These are phyloP conservation scores for Stemphylium vesicarium DNA, from an alignment of 2,329 filamentous ascomycete species.

Conservation along the genomic window DNA sequence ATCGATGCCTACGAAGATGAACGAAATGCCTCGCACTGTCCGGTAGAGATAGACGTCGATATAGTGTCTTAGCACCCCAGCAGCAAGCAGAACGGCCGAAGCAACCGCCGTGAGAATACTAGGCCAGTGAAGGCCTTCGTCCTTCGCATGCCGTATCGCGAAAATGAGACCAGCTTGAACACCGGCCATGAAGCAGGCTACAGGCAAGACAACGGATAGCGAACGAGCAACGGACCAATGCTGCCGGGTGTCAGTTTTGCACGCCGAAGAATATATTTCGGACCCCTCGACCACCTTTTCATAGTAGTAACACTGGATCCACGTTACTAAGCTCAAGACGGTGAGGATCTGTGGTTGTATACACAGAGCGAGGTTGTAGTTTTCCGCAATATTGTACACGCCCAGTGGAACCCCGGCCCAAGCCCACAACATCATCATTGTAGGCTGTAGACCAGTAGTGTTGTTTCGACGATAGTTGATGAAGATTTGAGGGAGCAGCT, in stretches of 20 bases:
- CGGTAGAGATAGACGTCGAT: constrained; percentile 71
- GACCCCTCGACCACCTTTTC: constrained; percentile 42
- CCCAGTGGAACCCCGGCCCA: constrained; percentile 72
- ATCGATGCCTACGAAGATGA: constrained; percentile 74
- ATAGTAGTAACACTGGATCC: constrained; percentile 64
- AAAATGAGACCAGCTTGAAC: constrained; percentile 67
- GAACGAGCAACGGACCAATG: constrained; percentile 61
- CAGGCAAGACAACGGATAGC: constrained; percentile 56
- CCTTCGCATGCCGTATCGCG: constrained; percentile 56
- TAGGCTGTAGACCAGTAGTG: constrained; percentile 68
- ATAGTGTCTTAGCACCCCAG: constrained; percentile 72
- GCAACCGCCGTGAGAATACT: constrained; percentile 70
- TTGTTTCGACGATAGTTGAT: constrained; percentile 72
- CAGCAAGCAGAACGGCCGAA: constrained; percentile 67
- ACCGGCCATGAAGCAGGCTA: constrained; percentile 64
- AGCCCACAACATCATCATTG: constrained; percentile 76
- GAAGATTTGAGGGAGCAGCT: constrained; percentile 73
- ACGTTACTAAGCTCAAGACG: constrained; percentile 59
- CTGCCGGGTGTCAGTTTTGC: constrained; percentile 36
- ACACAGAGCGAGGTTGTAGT: constrained; percentile 60
- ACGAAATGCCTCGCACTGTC: constrained; percentile 73
- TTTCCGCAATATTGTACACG: constrained; percentile 63
- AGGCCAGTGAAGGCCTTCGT: constrained; percentile 63
- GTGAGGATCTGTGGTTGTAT: constrained; percentile 65
- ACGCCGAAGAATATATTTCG: too few relatives aligned